Base-by-base conservation (phyloP, 2,329 filamentous ascomycete genomes). In the Alternaria ventricosa region DNA sequence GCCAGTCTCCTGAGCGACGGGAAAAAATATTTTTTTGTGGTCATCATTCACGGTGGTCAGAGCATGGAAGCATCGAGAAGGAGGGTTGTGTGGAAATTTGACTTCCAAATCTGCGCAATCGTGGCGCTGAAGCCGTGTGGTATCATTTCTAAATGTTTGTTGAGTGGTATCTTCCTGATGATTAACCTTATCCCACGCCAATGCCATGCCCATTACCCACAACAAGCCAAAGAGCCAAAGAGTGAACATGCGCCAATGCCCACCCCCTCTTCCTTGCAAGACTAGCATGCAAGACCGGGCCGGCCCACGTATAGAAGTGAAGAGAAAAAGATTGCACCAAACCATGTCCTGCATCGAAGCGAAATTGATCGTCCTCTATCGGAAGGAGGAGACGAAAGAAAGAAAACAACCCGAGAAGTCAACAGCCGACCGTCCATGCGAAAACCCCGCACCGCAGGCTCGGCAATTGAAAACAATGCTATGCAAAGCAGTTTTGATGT, bases 341-440 rank as follows among this genome's bases (percentile, higher is more conserved):
- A 55, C 63, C 57, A 68, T 71, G 71, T 65, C 64, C 68, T 69
- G 71, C 65, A 72, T 72, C 56, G 63, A 69, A 68, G 60, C 58
- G 57, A 61, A 60, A 65, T 61, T 27, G 22, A 51, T 49, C 25
- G 58, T 53, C 49, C 57, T 57, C 49, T 15, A 33, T 43, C 53
- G 50, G 55, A 57, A 64, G 51, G 61, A 59, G 41, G 23, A 50
- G 61, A 44, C 55, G 56, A 51, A 60, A 66, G 27, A 30, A 55
- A 55, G 33, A 61, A 57, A 50, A 50, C 9, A 23, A 43, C 44
- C 41, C 55, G 15, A 13, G 33, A 66, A 58, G 69, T 63, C 57
- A 66, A 71, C 66, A 71, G 44, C 70, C 67, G 66, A 70, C 61
- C 57, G 22, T 20, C 49, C 30, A 23, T 23, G 49, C 49, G 54